phyloP scores from a whole-genome alignment of 1,284 basidiomycete species.

The Cryptococcus wingfieldii region DNA sequence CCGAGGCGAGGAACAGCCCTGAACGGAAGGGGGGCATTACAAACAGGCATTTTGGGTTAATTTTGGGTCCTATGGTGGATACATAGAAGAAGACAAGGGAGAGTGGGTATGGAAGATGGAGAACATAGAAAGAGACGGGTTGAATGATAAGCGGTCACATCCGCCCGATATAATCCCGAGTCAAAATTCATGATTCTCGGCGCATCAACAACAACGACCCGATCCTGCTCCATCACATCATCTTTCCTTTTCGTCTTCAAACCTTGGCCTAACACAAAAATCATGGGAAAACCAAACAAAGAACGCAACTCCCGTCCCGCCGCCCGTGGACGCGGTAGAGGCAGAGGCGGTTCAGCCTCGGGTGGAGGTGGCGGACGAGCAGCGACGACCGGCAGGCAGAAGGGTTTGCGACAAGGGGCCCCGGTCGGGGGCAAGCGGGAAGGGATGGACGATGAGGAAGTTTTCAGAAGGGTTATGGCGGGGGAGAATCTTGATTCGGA shows the following conservation, averaged over 20 bases:
- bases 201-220: neutral
- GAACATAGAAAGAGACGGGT: neutral
- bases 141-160: neutral
- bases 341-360: constrained; percentile 16
- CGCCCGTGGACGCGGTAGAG: constrained; percentile 30
- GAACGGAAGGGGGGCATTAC: no score
- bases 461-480: constrained; percentile 24
- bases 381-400: constrained; percentile 31
- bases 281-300: constrained; percentile 41
- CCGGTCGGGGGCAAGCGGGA: constrained; percentile 6
- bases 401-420: constrained; percentile 13
- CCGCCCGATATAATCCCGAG: no score
- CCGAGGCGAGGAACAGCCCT: no score
- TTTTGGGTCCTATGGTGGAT: no score
- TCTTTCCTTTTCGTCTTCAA: no score
- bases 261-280: neutral
- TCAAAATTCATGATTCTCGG: neutral
- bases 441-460: constrained; percentile 23
- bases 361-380: constrained; percentile 19
- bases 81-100: no score
- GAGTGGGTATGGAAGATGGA: no score
- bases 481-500: constrained; percentile 7
- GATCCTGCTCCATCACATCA: neutral
- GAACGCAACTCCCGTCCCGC: constrained; percentile 24
- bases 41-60: no score